phyloP scores from a whole-genome alignment of 495 filamentous ascomycete genomes.

The Rostrohypoxylon terebratum region DNA sequence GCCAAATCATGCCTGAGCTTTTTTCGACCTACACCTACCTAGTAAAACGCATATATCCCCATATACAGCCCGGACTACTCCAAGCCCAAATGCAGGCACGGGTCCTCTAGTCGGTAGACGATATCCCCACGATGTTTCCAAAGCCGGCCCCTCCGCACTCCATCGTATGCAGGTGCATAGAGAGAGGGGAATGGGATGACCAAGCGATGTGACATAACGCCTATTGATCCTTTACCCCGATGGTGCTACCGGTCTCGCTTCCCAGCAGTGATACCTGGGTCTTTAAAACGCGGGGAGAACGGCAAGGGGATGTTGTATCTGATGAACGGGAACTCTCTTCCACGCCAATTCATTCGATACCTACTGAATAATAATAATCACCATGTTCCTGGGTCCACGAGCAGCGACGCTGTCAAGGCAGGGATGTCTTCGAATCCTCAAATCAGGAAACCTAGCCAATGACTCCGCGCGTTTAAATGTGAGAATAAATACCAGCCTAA shows the following conservation, averaged over 20 bases:
- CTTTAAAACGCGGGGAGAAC: background rate
- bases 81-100: background rate
- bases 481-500: background rate
- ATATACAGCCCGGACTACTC: background rate
- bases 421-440: constrained; percentile 9
- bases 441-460: background rate
- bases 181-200: constrained; percentile 1
- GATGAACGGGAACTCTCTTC: background rate
- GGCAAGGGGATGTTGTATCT: background rate
- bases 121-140: constrained; percentile 5
- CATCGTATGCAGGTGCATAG: constrained; percentile 7
- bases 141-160: constrained; percentile 5
- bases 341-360: background rate
- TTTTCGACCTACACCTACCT: background rate
- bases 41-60: background rate
- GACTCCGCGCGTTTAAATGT: background rate
- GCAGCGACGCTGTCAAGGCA: background rate
- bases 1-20: background rate
- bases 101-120: constrained; percentile 2
- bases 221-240: constrained; percentile 2
- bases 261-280: background rate
- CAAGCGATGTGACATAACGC: constrained; percentile 2
- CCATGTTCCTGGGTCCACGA: constrained; percentile 9
- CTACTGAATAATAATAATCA: background rate
- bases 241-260: background rate